Conservation (phyloP, 2,329 filamentous ascomycete species). For the Mycosphaerelloides madeirae region DNA sequence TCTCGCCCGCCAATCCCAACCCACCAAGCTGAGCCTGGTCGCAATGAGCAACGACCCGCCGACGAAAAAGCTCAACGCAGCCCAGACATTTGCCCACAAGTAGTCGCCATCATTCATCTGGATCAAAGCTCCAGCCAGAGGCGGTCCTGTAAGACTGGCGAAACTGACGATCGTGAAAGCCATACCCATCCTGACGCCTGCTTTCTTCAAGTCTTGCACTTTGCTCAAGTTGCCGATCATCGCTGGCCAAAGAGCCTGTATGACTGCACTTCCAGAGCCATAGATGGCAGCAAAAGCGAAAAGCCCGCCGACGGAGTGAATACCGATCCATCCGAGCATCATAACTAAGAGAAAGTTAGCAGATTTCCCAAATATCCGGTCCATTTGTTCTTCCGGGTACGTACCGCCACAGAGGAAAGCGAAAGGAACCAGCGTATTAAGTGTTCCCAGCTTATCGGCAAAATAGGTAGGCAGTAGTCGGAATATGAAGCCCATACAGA, state of each 20-base stretch:
- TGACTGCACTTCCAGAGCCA: slow-evolving; percentile 41
- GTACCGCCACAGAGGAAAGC: slow-evolving; percentile 38
- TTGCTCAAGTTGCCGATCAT: slow-evolving; percentile 38
- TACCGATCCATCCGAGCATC: slow-evolving; percentile 55
- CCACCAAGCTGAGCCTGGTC: slow-evolving; percentile 27
- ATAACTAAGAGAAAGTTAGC: slow-evolving; percentile 30
- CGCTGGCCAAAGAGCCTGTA: slow-evolving; percentile 45
- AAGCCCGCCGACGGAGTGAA: slow-evolving; percentile 37
- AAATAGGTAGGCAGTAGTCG: slow-evolving; percentile 51
- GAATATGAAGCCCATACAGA: slow-evolving; percentile 53
- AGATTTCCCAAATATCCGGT: too few relatives aligned
- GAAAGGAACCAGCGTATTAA: slow-evolving; percentile 54
- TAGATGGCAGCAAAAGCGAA: slow-evolving; percentile 44
- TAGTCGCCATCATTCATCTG: slow-evolving; percentile 39
- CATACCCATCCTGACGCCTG: slow-evolving; percentile 46
- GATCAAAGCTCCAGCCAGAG: slow-evolving; percentile 45
- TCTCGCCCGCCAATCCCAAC: slow-evolving; percentile 24
- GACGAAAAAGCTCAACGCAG: slow-evolving; percentile 31
- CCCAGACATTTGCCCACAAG: slow-evolving; percentile 44
- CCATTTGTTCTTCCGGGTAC: too few relatives aligned
- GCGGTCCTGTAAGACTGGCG: slow-evolving; percentile 43
- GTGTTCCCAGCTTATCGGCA: slow-evolving; percentile 52
- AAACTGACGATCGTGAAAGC: slow-evolving; percentile 44
- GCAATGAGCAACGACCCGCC: slow-evolving; percentile 25
- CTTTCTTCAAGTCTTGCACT: slow-evolving; percentile 43